Evolutionary conservation across 2,329 filamentous ascomycete genomes (phyloP), one percentile per base, ranked within the genome.

Genomic region (Dactylellina drechsleri): DNA sequence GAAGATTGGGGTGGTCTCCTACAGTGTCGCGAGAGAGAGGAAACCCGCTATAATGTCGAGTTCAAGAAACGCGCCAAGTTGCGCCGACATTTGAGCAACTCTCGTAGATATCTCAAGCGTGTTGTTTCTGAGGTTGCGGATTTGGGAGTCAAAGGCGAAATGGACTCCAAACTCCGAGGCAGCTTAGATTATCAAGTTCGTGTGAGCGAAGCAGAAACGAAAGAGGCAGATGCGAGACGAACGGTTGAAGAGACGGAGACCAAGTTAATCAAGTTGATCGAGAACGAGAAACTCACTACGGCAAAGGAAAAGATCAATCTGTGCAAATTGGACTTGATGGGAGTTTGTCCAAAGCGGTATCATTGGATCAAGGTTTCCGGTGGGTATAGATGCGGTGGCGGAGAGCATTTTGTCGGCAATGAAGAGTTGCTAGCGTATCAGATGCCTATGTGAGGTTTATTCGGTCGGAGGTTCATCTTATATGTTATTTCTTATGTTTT

Each of bases 371-470:
- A 86, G 77, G 85, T 89, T 78, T 47, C 1, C 0, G 79, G 78
- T 0, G 90, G 90, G 0, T 92, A 87, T 80, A 80, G 88, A 4
- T 92, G 90, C 81, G 84, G 84, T 0, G 90, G 86, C 0, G 89
- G 89, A 0, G 79, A 78, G 1, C 90, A 92, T 81, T 90, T 79
- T 68, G 81, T 89, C 16, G 78, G 31, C 52, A 57, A 62, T 18
- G 52, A 64, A 15, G 70, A 74, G 6, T 23, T 74, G 20, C 26
- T 45, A 8, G 36, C 56, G 7, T 67, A 57, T 18, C 20, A 26
- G 16, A 53, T 50, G 23, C 31, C 41, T 8, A 26, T 31, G 23
- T 60, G 23, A 47, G 43, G 16, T n/a, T 6, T 6, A 47, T 6
- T 7, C 13, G 13, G 43, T n/a, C 16, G 15, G 3, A 15, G 12